Evolutionary conservation across 345 rosid species (phyloP).

Genomic region (Eucalyptus cloeziana): DNA sequence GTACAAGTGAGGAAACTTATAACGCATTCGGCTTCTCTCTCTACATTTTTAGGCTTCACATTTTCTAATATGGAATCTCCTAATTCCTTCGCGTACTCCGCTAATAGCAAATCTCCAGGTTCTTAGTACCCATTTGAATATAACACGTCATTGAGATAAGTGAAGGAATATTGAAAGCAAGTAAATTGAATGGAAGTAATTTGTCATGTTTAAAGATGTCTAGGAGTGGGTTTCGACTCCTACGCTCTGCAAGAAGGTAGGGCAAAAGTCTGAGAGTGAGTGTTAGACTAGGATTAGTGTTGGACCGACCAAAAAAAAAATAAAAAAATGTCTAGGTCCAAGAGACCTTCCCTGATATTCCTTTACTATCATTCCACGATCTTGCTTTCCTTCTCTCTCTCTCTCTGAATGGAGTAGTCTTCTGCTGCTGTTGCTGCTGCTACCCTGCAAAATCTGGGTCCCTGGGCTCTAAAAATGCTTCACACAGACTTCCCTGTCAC

Average conservation of each 20-base stretch:
- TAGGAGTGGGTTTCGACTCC: neutral
- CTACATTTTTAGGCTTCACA: neutral
- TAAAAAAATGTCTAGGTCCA: neutral
- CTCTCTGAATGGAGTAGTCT: neutral
- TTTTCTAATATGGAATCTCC: neutral
- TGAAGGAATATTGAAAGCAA: neutral
- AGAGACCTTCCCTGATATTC: neutral
- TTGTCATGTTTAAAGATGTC: neutral
- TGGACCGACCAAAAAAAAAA: too few relatives aligned
- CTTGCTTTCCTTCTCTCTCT: neutral
- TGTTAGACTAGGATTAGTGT: too few relatives aligned
- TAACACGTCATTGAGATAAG: neutral
- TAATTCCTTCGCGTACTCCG: neutral
- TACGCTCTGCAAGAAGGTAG: too few relatives aligned
- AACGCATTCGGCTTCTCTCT: neutral
- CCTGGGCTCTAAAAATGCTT: neutral
- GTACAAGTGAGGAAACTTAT: neutral
- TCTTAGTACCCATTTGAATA: neutral
- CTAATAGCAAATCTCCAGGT: neutral
- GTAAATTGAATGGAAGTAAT: neutral
- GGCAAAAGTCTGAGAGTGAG: too few relatives aligned
- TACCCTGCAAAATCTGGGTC: neutral
- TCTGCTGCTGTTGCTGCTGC: neutral
- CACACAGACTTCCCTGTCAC: neutral
- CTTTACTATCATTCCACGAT: neutral